phyloP scores from a whole-genome alignment of 768 basidiomycete species.

The Auriscalpium orientale region DNA sequence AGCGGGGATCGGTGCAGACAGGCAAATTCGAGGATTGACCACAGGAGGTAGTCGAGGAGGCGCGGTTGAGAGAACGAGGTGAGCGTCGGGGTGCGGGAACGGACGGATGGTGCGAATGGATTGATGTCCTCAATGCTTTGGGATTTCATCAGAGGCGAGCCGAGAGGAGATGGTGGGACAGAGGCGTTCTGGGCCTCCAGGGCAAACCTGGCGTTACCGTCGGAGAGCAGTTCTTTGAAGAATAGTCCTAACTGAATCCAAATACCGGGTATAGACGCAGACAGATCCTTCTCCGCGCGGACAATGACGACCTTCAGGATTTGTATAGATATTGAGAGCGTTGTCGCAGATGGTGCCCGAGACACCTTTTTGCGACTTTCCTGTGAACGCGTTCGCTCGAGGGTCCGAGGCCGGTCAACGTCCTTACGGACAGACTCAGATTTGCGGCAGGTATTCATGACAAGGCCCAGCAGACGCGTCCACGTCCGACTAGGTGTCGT shows the following conservation, averaged over 20 bases:
- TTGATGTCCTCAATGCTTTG: constrained; percentile 6
- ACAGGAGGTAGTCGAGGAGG: constrained; percentile 61
- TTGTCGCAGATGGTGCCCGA: constrained; percentile 19
- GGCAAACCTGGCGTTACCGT: constrained; percentile 60
- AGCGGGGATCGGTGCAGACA: constrained; percentile 58
- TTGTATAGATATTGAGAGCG: constrained; percentile 47
- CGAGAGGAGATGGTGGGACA: constrained; percentile 41
- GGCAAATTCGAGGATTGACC: constrained; percentile 64
- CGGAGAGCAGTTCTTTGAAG: constrained; percentile 40
- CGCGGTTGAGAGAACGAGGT: constrained; percentile 35
- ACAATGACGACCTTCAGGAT: constrained; percentile 60
- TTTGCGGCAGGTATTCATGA: constrained; percentile 44
- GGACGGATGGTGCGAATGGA: constrained; percentile 20
- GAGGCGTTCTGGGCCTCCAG: constrained; percentile 36
- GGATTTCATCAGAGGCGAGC: constrained; percentile 31
- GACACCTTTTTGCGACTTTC: constrained; percentile 30
- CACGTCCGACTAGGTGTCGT: constrained; percentile 42
- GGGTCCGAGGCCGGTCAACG: constrained; percentile 12
- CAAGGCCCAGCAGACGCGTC: constrained; percentile 55
- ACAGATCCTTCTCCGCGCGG: constrained; percentile 55
- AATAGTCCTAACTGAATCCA: constrained; percentile 59
- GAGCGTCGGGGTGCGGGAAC: constrained; percentile 18
- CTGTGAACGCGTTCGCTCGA: constrained; percentile 41
- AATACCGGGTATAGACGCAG: constrained; percentile 42
- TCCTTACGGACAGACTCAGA: constrained; percentile 22